Percentiles rank a stretch among this genome's conserved stretches.
phyloP scores from a whole-genome alignment of 73 alveolate species.

The Paramecium octaurelia region DNA sequence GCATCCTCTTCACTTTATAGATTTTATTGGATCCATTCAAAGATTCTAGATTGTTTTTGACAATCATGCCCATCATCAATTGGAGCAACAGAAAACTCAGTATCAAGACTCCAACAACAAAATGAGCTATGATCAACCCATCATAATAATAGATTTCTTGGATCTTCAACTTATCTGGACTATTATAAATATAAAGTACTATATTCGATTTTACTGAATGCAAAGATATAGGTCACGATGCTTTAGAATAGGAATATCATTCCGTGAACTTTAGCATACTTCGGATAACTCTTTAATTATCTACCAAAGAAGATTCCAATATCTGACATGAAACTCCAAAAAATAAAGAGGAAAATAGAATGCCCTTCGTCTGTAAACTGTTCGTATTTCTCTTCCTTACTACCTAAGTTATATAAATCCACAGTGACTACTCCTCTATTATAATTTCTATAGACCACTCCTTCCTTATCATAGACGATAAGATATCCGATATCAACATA shows the following conservation, averaged over 20 bases:
- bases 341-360: neutral
- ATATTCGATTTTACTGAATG: neutral
- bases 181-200: neutral
- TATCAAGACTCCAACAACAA: neutral
- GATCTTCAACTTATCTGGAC: neutral
- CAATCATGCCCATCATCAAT: slow-evolving; percentile 25
- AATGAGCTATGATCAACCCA: neutral
- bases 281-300: slow-evolving; percentile 32
- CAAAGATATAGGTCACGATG: neutral
- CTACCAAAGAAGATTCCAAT: slow-evolving; percentile 30
- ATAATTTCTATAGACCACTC: neutral
- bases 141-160: slow-evolving; percentile 21
- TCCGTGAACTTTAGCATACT: slow-evolving; percentile 47
- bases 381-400: neutral
- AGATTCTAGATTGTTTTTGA: slow-evolving; percentile 25
- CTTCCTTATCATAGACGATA: neutral
- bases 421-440: neutral
- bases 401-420: neutral
- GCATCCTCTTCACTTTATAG: neutral
- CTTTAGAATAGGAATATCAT: neutral
- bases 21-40: slow-evolving; percentile 19
- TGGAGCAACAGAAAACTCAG: neutral
- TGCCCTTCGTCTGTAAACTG: neutral
- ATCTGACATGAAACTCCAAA: slow-evolving; percentile 42
- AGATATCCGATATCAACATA: neutral